Evolutionary conservation across 2,329 filamentous ascomycete species (phyloP), one percentile per base, ranked within the genome.

Genomic region (Leptosphaerulina australis): DNA sequence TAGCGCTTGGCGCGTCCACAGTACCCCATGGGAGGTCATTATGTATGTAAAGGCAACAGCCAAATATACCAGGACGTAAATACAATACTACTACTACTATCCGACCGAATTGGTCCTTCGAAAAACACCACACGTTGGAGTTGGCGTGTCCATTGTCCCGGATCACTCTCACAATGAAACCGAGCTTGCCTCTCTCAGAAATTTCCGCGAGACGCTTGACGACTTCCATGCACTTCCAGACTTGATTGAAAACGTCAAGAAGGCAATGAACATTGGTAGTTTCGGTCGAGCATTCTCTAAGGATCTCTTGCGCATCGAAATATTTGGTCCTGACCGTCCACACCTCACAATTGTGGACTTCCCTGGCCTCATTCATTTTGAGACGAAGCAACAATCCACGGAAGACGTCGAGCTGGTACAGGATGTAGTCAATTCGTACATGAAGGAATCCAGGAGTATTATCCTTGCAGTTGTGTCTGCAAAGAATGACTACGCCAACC

Each of bases 31-130:
- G n/a, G n/a, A n/a, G n/a, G n/a, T n/a, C n/a, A n/a, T n/a, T n/a
- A n/a, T n/a, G n/a, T n/a, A n/a, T n/a, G n/a, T n/a, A n/a, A n/a
- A n/a, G n/a, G n/a, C n/a, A n/a, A n/a, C n/a, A n/a, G n/a, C n/a
- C n/a, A n/a, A n/a, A n/a, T n/a, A n/a, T n/a, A n/a, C n/a, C n/a
- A n/a, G n/a, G n/a, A n/a, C n/a, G n/a, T n/a, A n/a, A n/a, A n/a
- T n/a, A n/a, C n/a, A n/a, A n/a, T n/a, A n/a, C n/a, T n/a, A n/a
- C n/a, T n/a, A n/a, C n/a, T n/a, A n/a, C n/a, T n/a, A n/a, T 51
- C 79, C 84, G 0, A 87, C 83, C 0, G 82, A 87, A 59, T 70
- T 87, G 2, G 75, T 82, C 15, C 72, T 87, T 7, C 75, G 81
- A 6, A 77, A 77, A 14, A 54, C 68, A 6, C 21, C 59, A 0